phyloP scores from a whole-genome alignment of 805 yeast species.

The Nakazawaea peltata region DNA sequence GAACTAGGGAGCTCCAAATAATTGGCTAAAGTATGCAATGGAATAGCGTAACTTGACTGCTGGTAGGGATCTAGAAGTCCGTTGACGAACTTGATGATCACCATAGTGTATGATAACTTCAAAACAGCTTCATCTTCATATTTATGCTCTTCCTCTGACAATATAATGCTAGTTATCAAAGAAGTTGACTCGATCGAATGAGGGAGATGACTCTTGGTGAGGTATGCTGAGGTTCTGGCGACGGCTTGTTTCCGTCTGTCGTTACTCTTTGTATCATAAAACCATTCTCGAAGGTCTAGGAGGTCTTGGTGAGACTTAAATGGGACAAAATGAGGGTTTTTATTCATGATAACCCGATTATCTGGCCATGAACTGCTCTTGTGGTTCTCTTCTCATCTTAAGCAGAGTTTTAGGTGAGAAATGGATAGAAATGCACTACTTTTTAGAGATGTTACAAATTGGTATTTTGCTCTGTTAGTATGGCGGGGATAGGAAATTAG shows the following conservation, averaged over 20 bases:
- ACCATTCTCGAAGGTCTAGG: slow-evolving; percentile 37
- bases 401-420: too few species aligned
- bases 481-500: too few species aligned
- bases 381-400: too few species aligned
- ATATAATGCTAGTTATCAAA: slow-evolving; percentile 39
- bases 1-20: slow-evolving; percentile 61
- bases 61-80: slow-evolving; percentile 86
- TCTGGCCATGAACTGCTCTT: too few species aligned
- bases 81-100: slow-evolving; percentile 79
- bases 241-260: slow-evolving; percentile 38
- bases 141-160: slow-evolving; percentile 29
- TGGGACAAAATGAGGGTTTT: slow-evolving; percentile 24
- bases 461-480: too few species aligned
- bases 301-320: slow-evolving; percentile 36
- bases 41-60: slow-evolving; percentile 68
- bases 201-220: slow-evolving; percentile 57
- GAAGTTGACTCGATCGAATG: slow-evolving; percentile 68
- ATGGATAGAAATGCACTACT: too few species aligned
- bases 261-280: slow-evolving; percentile 25
- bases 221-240: slow-evolving; percentile 41
- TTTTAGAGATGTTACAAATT: too few species aligned
- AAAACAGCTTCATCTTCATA: slow-evolving; percentile 22
- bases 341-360: too few species aligned
- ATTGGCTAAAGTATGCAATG: slow-evolving; percentile 68
- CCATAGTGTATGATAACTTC: slow-evolving; percentile 59